Evolutionary conservation across 345 rosid genomes (phyloP), one percentile per base, ranked within the genome.

Genomic region (Rubroshorea leprosula): DNA sequence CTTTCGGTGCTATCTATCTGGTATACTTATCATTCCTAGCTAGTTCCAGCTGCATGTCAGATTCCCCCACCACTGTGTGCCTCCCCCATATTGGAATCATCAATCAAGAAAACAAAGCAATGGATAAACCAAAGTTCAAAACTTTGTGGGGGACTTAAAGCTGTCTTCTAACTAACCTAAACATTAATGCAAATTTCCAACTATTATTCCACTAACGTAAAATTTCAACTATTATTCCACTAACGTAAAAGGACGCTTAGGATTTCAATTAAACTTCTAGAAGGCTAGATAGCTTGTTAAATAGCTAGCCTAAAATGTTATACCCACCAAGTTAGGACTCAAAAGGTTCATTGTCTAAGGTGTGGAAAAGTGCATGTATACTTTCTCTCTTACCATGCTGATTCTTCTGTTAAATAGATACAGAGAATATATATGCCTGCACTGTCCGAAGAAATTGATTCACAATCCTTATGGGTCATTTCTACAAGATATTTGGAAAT

Each of bases 401-500:
- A 35, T 35, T 3, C 6, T 35, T 35, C 12, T 6, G 41, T n/a
- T n/a, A 35, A 35, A 6, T 35, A 35, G 41, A 35, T 35, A 35
- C 41, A 35, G 9, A 35, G 41, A 35, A 35, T 35, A 35, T 35
- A 6, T 35, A 8, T 35, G 41, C 5, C 41, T 35, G 41, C 41
- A 35, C 11, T 6, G 12, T 35, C 41, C 41, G 1, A 20, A 17
- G 53, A 22, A 54, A 54, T 21, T 9, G 19, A 53, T 59, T 15
- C 18, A 51, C n/a, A 4, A 39, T 41, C 41, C 14, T 39, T 13
- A 23, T 18, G 35, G 41, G 25, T 53, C 51, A 57, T 41, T 43
- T 55, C 39, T 19, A 9, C 8, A 49, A 23, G 52, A 57, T 57
- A 25, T 41, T 23, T 48, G n/a, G 41, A 49, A 58, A 19, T 58